These are phyloP conservation scores for Strobilomyces dryophilus DNA, from an alignment of 768 basidiomycete genomes.

Conservation along the genomic window DNA sequence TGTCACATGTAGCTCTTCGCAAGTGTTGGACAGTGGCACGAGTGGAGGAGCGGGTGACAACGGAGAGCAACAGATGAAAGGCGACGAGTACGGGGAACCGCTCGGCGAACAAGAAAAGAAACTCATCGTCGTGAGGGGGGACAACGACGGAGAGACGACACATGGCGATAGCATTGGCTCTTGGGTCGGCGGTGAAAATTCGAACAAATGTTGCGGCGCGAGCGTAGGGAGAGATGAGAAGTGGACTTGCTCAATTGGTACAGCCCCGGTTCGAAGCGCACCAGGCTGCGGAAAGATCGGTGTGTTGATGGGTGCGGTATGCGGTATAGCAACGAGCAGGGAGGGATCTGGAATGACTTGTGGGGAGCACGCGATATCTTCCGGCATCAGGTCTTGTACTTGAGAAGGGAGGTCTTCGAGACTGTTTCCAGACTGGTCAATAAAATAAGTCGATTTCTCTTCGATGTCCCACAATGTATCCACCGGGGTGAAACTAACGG, in stretches of 20 bases:
- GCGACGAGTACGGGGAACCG: conserved; percentile 2
- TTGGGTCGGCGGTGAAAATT: neutral
- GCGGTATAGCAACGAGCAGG: neutral
- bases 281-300: neutral
- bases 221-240: neutral
- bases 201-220: neutral
- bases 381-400: conserved; percentile 7
- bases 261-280: neutral
- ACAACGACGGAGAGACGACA: conserved; percentile 9
- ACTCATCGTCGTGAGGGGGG: conserved; percentile 15
- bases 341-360: neutral
- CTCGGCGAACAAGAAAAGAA: conserved; percentile 8
- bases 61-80: neutral
- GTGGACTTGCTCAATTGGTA: neutral
- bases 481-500: neutral
- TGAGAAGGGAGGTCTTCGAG: conserved; percentile 13
- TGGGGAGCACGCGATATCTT: conserved; percentile 20
- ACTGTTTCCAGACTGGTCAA: conserved; percentile 12
- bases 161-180: neutral
- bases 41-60: neutral
- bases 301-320: neutral
- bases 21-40: neutral
- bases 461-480: conserved; percentile 1
- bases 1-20: neutral
- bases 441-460: neutral